Evolutionary conservation across 345 rosid genomes (phyloP), one percentile per base, ranked within the genome.

Genomic region (Psidium friedrichsthalianum): DNA sequence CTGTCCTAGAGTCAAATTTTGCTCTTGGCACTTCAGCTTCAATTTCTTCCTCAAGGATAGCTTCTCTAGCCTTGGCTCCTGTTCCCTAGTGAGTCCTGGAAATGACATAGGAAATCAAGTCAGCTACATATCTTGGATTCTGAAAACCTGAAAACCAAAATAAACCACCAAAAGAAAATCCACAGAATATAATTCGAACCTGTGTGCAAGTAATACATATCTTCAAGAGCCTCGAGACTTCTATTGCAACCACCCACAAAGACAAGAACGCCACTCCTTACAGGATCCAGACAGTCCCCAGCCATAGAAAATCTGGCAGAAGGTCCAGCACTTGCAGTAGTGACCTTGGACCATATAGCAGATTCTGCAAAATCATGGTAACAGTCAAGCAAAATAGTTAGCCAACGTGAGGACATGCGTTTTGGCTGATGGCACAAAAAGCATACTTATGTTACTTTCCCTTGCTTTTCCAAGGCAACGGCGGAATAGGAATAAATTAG

Each of bases 181-280:
- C 64, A 57, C 82, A 82, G 88, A 51, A 27, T 74, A 61, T 44
- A 24, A 84, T 36, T 40, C n/a, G 83, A 87, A 98, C 99, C 99
- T 93, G 99, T 98, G 87, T 95, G 86, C 84, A 96, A 89, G 91
- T 91, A 95, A 90, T 92, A 94, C 94, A 96, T 95, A 88, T 96
- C 98, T 89, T 96, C 98, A 85, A 98, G 87, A 82, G 99, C 99
- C 93, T 98, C 99, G 8, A 96, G 99, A 87, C 90, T 93, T 92
- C 92, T 98, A 89, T 94, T 94, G 91, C 99, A 98, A 84, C 99
- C 99, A 87, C 99, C 99, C 22, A 94, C 86, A 86, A 98, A 90
- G 84, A 94, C 89, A 86, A 96, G 96, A 85, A 92, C 90, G 22
- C 99, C 98, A 59, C 91, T 89, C 88, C 90, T 94, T 82, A 91